Evolutionary conservation across 2,329 filamentous ascomycete genomes (phyloP).

Genomic region (Aspergillus neoniger): DNA sequence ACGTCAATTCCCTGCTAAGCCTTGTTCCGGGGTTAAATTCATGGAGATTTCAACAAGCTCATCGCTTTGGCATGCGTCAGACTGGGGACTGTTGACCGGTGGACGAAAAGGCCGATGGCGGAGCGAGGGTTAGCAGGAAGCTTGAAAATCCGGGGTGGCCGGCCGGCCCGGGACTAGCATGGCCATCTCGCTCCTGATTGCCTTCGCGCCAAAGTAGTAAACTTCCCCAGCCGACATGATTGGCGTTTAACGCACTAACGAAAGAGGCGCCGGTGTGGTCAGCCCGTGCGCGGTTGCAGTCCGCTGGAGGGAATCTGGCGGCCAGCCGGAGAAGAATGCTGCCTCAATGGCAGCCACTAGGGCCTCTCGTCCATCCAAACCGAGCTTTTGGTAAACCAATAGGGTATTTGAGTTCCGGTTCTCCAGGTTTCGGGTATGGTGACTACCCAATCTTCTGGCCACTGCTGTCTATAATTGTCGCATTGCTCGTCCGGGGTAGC

Average conservation of each 20-base stretch:
- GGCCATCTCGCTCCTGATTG: not conserved
- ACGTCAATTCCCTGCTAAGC: not conserved
- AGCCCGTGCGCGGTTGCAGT: not conserved
- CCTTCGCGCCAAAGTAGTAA: not conserved
- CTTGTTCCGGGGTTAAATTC: not conserved
- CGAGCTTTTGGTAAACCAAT: constrained; percentile 6
- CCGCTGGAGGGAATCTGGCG: not conserved
- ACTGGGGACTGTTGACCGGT: constrained; percentile 1
- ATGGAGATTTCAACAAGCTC: not conserved
- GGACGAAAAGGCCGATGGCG: not conserved
- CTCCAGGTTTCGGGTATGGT: not conserved
- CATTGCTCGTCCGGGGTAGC: constrained; percentile 6
- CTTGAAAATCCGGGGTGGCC: constrained; percentile 17
- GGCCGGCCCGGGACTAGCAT: constrained; percentile 10
- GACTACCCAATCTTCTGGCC: not conserved
- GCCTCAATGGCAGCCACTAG: constrained; percentile 3
- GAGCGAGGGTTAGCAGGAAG: not conserved
- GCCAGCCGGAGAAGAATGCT: constrained; percentile 11
- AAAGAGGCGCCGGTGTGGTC: not conserved
- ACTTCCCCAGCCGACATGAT: not conserved
- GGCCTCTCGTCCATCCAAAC: not conserved
- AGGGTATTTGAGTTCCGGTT: constrained; percentile 1
- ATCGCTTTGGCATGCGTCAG: not conserved
- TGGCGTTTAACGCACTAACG: not conserved
- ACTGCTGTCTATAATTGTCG: not conserved